Evolutionary conservation across 495 filamentous ascomycete species (phyloP).

Genomic region (Aspergillus incahuasiensis): DNA sequence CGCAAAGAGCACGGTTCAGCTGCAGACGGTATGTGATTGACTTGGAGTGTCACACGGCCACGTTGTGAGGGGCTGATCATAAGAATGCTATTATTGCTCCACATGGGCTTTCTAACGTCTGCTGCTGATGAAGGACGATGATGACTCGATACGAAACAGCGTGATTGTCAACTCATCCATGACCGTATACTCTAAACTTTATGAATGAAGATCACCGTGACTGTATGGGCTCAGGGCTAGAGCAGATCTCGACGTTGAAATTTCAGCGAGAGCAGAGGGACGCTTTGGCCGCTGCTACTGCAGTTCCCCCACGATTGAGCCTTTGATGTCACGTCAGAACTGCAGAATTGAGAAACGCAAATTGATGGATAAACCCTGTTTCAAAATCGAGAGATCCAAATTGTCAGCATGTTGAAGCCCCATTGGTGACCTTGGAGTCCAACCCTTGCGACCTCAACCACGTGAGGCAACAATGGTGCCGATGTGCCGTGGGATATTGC

Average conservation of each 20-base stretch:
- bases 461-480: no score
- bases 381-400: no score
- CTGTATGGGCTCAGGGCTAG: neutral
- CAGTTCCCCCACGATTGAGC: no score
- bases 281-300: no score
- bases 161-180: neutral
- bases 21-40: neutral
- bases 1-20: neutral
- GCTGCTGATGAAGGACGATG: neutral
- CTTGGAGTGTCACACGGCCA: conserved; percentile 1
- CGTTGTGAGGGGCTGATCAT: neutral
- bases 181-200: neutral
- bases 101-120: neutral
- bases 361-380: no score
- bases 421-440: no score
- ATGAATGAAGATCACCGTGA: neutral
- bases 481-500: neutral
- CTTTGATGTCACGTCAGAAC: no score
- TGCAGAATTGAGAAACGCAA: no score
- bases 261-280: neutral
- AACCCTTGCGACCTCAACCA: no score
- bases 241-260: neutral
- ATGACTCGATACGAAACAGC: neutral
- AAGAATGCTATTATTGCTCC: neutral
- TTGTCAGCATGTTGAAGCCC: no score